Evolutionary conservation across 2,329 filamentous ascomycete genomes (phyloP).

Genomic region (Colletotrichum limetticola): DNA sequence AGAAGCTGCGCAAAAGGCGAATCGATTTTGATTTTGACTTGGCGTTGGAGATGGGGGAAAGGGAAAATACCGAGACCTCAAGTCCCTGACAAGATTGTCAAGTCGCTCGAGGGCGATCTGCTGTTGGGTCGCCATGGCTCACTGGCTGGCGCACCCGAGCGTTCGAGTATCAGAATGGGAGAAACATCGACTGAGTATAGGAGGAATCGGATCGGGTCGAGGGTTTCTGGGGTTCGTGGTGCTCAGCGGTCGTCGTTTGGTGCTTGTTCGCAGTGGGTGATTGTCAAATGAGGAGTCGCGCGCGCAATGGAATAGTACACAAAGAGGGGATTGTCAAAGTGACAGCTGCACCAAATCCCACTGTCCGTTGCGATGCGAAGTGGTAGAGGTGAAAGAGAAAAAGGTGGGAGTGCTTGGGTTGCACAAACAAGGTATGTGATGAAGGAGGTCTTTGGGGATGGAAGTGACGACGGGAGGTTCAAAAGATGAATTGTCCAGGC

Average conservation of each 20-base stretch:
- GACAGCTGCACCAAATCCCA: not conserved
- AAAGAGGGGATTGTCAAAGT: not conserved
- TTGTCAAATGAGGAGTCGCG: not conserved
- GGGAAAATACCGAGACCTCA: slow-evolving; percentile 61
- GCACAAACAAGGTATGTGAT: not conserved
- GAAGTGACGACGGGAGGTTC: slow-evolving; percentile 12
- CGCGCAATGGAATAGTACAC: not conserved
- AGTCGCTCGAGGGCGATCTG: slow-evolving; percentile 66
- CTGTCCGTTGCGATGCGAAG: not conserved
- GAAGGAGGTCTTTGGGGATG: not conserved
- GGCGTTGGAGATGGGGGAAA: not conserved
- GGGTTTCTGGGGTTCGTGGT: not conserved
- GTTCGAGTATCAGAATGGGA: slow-evolving; percentile 17
- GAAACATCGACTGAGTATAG: slow-evolving; percentile 30
- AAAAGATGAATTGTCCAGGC: slow-evolving; percentile 16
- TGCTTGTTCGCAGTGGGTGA: not conserved
- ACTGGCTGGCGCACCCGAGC: slow-evolving; percentile 36
- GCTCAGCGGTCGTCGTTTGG: not conserved
- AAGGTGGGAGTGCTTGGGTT: not conserved
- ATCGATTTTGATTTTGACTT: not conserved
- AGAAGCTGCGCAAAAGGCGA: not conserved
- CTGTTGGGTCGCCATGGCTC: slow-evolving; percentile 55
- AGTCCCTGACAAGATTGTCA: slow-evolving; percentile 64
- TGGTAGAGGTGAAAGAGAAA: not conserved
- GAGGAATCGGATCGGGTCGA: not conserved